Evolutionary conservation across 768 basidiomycete species (phyloP), one percentile per base, ranked within the genome.

Genomic region (Mycena haematopus): DNA sequence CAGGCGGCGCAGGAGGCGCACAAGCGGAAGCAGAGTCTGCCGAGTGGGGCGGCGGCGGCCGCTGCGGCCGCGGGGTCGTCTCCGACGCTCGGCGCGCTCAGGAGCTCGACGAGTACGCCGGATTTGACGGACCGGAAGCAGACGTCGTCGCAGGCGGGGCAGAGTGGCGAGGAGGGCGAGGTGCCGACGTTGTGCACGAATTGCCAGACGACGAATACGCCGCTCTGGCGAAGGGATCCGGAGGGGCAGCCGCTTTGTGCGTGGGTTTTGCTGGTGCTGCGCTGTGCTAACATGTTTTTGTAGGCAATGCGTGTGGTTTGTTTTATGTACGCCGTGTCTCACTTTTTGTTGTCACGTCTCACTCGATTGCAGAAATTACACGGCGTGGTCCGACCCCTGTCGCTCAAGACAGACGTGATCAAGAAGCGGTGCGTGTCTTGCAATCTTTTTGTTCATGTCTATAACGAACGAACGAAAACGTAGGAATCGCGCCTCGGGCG

Each of bases 321-420:
- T 97, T 96, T 81, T 95, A 86, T 78, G 92, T 93, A 11, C 6
- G 36, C 74, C 83, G 91, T 87, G 10, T 31, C 35, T 36, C 49
- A 27, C 17, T 36, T 56, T 65, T 44, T 54, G 45, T 42, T 24
- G n/a, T 1, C 44, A 21, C 21, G 51, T 38, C 22, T 52, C 25
- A 59, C n/a, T 50, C 31, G 68, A 55, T 38, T 59, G 29, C 68
- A 96, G 93, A 98, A 98, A 88, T 79, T 99, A 40, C 96, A 99
- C 71, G 95, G 95, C 50, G 95, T 98, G 52, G 92, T 95, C 7
- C 86, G 96, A 56, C 96, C 96, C 9, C 79, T 96, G 66, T 96
- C 95, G 40, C 84, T 99, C 65, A 97, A 97, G 84, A 98, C 96
- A 45, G 94, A 98, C 73, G 91, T 96, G 49, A 97, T 96, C 77